These are phyloP conservation scores for Pleurotus eryngii DNA, from an alignment of 768 basidiomycete species.

Conservation along the genomic window DNA sequence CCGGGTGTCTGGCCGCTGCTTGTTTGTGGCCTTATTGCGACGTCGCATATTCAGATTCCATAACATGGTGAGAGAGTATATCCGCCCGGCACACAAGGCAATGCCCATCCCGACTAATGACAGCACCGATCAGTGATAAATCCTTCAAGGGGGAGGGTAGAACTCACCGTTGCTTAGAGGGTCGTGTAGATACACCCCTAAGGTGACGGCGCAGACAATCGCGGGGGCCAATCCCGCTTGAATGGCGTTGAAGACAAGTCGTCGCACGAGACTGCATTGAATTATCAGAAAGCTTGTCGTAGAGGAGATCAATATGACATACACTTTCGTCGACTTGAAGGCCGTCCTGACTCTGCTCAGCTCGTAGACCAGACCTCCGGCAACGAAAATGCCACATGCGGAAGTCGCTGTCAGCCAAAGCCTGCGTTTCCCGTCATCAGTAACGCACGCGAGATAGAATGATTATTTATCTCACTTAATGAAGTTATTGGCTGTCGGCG, in stretches of 20 bases:
- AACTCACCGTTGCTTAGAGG: slow-evolving; percentile 1
- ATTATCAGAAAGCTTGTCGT: neutral
- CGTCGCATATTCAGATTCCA: slow-evolving; percentile 4
- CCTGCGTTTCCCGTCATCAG: neutral
- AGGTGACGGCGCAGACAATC: neutral
- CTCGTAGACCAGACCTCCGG: neutral
- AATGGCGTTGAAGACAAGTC: slow-evolving; percentile 2
- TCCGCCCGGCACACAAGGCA: neutral
- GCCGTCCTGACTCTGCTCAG: neutral
- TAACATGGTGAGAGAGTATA: slow-evolving; percentile 4
- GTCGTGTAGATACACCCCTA: neutral
- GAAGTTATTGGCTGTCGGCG: neutral
- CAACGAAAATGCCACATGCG: neutral
- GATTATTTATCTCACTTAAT: neutral
- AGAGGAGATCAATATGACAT: neutral
- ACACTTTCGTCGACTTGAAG: slow-evolving; percentile 4
- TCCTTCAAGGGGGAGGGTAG: neutral
- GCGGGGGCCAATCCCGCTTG: slow-evolving; percentile 6
- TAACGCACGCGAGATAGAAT: no score
- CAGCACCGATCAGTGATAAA: neutral
- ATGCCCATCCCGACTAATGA: slow-evolving; percentile 2
- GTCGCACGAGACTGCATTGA: neutral
- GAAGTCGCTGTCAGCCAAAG: slow-evolving; percentile 2
- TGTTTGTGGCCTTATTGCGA: neutral
- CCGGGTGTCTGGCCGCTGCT: neutral